These are phyloP conservation scores for Cyathus striatus DNA, from an alignment of 768 basidiomycete genomes.

Conservation along the genomic window DNA sequence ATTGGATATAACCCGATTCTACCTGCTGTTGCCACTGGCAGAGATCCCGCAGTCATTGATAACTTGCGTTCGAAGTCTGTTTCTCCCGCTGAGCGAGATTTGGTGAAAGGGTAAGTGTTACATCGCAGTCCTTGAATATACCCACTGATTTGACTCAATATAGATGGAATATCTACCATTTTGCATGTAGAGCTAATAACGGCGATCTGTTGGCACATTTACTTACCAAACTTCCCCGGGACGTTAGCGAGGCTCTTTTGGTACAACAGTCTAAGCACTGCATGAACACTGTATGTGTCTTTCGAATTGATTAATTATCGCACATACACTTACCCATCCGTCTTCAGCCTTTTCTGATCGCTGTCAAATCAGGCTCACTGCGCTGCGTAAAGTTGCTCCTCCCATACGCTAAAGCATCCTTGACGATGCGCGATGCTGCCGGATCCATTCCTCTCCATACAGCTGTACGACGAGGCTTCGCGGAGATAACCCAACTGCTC, in stretches of 20 bases:
- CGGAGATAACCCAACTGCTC: slow-evolving; percentile 32
- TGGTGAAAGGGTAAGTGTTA: slow-evolving; percentile 33
- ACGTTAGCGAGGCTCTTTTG: slow-evolving; percentile 38
- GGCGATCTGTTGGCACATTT: slow-evolving; percentile 34
- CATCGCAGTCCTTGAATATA: background rate
- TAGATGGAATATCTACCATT: slow-evolving; percentile 58
- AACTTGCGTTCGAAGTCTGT: slow-evolving; percentile 44
- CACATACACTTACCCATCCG: background rate
- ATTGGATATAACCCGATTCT: slow-evolving; percentile 39
- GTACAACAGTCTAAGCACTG: slow-evolving; percentile 38
- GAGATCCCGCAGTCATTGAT: slow-evolving; percentile 33
- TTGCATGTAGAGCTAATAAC: slow-evolving; percentile 25
- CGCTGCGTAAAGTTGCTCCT: slow-evolving; percentile 29
- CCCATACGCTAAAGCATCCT: slow-evolving; percentile 26
- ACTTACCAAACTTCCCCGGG: slow-evolving; percentile 44
- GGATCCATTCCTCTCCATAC: slow-evolving; percentile 51
- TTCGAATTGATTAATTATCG: background rate
- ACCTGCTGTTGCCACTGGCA: slow-evolving; percentile 29
- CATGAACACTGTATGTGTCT: slow-evolving; percentile 38
- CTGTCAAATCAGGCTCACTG: slow-evolving; percentile 30
- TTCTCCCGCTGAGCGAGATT: slow-evolving; percentile 37
- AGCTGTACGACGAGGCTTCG: slow-evolving; percentile 29
- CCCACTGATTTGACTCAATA: slow-evolving; percentile 1
- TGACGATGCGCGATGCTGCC: slow-evolving; percentile 36
- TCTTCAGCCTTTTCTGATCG: slow-evolving; percentile 49